Conservation (phyloP, 2,329 filamentous ascomycete genomes). For the Sporothrix variecibatus region DNA sequence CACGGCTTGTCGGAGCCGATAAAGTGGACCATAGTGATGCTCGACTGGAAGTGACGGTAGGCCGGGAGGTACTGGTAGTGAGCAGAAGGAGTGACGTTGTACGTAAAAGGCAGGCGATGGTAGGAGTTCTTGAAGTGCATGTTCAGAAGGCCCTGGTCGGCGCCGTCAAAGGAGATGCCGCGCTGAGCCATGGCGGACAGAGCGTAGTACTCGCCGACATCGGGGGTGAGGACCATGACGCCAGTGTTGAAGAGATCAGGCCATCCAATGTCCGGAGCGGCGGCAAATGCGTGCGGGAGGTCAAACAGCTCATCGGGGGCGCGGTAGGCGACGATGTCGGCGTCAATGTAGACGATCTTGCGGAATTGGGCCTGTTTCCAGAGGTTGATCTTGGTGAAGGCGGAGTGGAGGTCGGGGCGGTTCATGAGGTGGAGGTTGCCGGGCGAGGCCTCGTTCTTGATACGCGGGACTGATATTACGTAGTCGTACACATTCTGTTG, state of each 20-base stretch:
- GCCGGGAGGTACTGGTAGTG: conserved; percentile 98
- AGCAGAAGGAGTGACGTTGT: conserved; percentile 95
- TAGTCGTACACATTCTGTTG: conserved; percentile 79
- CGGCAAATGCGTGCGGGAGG: conserved; percentile 59
- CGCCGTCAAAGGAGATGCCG: conserved; percentile 93
- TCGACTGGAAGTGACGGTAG: conserved; percentile 87
- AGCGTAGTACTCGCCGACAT: conserved; percentile 84
- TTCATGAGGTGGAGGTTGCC: conserved; percentile 91
- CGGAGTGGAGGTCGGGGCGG: conserved; percentile 82
- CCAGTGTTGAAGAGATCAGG: conserved; percentile 98
- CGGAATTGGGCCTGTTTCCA: conserved; percentile 91
- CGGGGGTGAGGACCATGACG: conserved; percentile 86
- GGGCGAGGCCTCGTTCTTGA: conserved; percentile 69
- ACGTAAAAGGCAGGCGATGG: conserved; percentile 88
- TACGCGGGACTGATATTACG: conserved; percentile 78
- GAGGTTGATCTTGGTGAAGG: conserved; percentile 94
- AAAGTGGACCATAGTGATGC: conserved; percentile 90
- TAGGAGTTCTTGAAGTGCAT: conserved; percentile 85
- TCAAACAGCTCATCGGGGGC: conserved; percentile 92
- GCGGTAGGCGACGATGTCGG: conserved; percentile 86
- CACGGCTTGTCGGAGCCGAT: conserved; percentile 92
- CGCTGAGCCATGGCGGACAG: conserved; percentile 79
- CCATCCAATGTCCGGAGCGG: conserved; percentile 95
- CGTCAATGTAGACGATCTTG: conserved; percentile 92
- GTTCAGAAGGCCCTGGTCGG: conserved; percentile 93